Percentiles rank a stretch among this genome's conserved stretches.
Evolutionary conservation across 163 green algal genomes (phyloP).

Genomic region (Scenedesmus sp.): DNA sequence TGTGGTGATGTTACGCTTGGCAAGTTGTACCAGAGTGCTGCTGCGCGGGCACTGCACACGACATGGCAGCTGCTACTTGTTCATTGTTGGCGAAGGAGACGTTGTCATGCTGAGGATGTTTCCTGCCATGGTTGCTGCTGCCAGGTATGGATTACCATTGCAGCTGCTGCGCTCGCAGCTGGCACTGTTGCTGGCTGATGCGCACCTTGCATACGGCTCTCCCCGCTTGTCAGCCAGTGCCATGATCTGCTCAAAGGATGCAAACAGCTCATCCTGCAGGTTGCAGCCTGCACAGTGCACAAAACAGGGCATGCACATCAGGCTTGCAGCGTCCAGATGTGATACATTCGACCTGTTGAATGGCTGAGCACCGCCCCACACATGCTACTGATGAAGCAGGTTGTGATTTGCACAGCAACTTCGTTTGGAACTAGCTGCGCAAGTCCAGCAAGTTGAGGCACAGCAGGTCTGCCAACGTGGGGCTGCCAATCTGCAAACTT

Average conservation of each 20-base stretch:
- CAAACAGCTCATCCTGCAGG: constrained; percentile 94
- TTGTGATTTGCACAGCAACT: no score
- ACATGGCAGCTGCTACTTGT: background rate
- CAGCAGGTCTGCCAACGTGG: no score
- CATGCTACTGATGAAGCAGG: background rate
- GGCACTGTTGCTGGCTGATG: background rate
- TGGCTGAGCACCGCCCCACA: background rate
- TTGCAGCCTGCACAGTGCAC: constrained; percentile 82
- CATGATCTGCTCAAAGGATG: constrained; percentile 90
- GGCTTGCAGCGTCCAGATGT: background rate
- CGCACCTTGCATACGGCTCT: constrained; percentile 80
- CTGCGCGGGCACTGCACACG: background rate
- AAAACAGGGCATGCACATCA: constrained; percentile 62
- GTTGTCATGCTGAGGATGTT: no score
- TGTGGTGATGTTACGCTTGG: no score
- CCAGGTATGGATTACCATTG: background rate
- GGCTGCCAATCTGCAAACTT: background rate
- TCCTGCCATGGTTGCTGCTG: background rate
- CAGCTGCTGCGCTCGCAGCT: background rate
- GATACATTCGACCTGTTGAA: background rate
- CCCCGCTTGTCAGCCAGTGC: constrained; percentile 79
- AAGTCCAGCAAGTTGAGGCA: no score
- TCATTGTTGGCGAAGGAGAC: background rate
- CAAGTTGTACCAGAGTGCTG: no score
- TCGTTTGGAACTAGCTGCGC: no score